Evolutionary conservation across 306 rosid species (phyloP), one percentile per base, ranked within the genome.

Genomic region (Medicago truncatula): DNA sequence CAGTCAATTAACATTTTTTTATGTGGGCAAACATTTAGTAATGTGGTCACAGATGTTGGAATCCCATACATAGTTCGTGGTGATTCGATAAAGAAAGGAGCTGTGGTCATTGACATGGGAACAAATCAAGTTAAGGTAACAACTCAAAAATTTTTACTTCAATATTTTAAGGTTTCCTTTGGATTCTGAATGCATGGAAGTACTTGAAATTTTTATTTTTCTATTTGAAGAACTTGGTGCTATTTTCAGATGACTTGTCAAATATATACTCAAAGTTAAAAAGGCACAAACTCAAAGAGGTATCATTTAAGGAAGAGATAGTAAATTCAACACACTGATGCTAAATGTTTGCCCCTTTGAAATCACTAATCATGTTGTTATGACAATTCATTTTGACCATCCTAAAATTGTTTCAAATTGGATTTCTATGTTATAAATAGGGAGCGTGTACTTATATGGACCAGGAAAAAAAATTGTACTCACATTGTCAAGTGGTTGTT

Each of bases 61-160:
- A 74, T 79, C 8, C 85, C 89, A 4, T 81, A 85, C 58, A 54
- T 81, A 0, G 86, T 85, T 17, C 72, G 82, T 5, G 86, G 88
- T 11, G 56, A 67, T 75, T 85, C 89, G 89, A 76, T 88, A 65
- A 88, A 85, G 83, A 72, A 74, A 64, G 89, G 88, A 46, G 86
- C 86, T 47, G 83, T 88, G 56, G 86, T 88, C 49, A 83, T 88
- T 50, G 89, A 85, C 83, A 81, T 81, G 88, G 89, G 92, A 73
- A 25, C 86, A 21, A 85, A 81, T 81, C 81, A 72, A 74, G 82
- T 85, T 21, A 74, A 85, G 85, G 87, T 85, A 69, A 76, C 15
- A 58, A 57, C 34, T 40, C n/a, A n/a, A n/a, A 70, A 60, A 20
- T 16, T 41, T 28, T 6, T 43, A 41, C 76, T 68, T 49, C 10